phyloP scores from a whole-genome alignment of 805 yeast species.

The Clavispora fructus region DNA sequence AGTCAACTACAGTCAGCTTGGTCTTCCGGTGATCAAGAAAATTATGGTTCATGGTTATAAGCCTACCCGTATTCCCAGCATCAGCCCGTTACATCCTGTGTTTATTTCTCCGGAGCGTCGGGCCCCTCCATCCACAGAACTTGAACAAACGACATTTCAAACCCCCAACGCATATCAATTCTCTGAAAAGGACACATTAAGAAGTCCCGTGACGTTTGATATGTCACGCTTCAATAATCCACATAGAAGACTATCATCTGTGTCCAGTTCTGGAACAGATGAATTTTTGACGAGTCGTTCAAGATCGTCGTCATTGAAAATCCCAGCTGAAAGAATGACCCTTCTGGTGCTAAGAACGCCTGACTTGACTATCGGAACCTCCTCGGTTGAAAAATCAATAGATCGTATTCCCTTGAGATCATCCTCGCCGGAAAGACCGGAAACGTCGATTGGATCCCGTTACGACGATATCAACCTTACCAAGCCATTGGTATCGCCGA shows the following conservation, averaged over 20 bases:
- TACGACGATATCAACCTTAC: constrained; percentile 28
- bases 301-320: not conserved
- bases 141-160: not conserved
- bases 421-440: constrained; percentile 32
- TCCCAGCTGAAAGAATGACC: constrained; percentile 4
- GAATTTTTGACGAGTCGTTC: not conserved
- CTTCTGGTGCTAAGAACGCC: constrained; percentile 14
- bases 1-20: constrained; percentile 15
- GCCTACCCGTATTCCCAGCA: constrained; percentile 22
- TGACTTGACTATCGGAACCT: constrained; percentile 11
- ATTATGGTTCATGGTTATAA: constrained; percentile 3
- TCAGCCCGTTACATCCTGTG: constrained; percentile 26
- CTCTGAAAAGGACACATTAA: not conserved
- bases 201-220: constrained; percentile 8
- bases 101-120: constrained; percentile 18
- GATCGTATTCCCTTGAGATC: constrained; percentile 12
- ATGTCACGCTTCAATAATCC: not conserved
- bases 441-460: constrained; percentile 30
- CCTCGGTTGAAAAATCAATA: not conserved
- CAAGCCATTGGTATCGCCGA: constrained; percentile 13
- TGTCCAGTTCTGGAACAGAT: not conserved
- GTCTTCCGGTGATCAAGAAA: constrained; percentile 23
- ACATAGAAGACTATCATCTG: not conserved
- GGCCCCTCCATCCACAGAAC: constrained; percentile 5
- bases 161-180: not conserved